Evolutionary conservation across 164 flowering plant genomes (phyloP).

Genomic region (Cinnamomum micranthum): DNA sequence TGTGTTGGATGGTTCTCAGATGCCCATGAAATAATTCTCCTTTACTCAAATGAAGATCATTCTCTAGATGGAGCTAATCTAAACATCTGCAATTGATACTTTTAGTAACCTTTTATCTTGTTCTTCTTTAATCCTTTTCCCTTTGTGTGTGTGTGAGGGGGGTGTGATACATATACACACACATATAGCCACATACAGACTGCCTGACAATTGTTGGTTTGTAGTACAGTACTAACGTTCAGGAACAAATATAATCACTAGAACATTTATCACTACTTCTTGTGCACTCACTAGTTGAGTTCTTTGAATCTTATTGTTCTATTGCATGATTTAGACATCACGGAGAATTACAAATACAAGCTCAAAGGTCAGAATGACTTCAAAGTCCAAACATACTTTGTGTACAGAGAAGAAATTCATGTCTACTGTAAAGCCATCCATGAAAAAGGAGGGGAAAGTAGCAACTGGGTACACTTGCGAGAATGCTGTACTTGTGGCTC

Average conservation of each 20-base stretch:
- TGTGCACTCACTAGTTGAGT: background rate
- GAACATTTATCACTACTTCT: background rate
- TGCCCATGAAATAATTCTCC: background rate
- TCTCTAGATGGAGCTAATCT: background rate
- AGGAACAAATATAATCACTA: background rate
- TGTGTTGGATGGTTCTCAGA: background rate
- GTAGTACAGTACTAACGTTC: background rate
- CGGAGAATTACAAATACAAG: conserved; percentile 19
- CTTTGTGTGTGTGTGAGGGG: too few species aligned
- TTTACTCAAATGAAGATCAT: background rate
- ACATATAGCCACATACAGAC: too few species aligned
- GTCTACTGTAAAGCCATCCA: conserved; percentile 28
- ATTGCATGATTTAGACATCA: conserved; percentile 28
- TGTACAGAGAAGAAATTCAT: conserved; percentile 20
- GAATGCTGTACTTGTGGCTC: conserved; percentile 12
- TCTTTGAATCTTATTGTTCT: background rate
- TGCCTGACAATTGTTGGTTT: too few species aligned
- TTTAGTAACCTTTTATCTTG: too few species aligned
- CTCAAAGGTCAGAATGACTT: conserved; percentile 20
- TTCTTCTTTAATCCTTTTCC: background rate
- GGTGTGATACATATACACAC: too few species aligned
- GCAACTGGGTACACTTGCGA: conserved; percentile 17
- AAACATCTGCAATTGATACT: background rate
- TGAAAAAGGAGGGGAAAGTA: conserved; percentile 15
- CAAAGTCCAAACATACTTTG: conserved; percentile 28